Conservation (phyloP, 2,329 filamentous ascomycete species). For the Fusarium hostae region DNA sequence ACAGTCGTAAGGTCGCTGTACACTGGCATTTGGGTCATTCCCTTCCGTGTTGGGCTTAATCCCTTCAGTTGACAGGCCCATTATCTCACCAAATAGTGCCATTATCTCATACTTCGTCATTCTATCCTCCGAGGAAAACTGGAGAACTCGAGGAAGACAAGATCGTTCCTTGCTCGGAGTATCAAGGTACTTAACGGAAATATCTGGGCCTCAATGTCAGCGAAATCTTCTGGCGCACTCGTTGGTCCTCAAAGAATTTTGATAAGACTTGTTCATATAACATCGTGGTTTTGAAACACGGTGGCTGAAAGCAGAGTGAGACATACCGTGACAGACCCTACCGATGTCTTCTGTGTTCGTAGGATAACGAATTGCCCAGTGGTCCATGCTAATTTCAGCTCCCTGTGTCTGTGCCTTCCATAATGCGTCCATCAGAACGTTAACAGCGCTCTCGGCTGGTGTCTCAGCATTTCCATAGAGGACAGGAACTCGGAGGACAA, state of each 20-base stretch:
- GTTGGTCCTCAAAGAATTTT: not conserved
- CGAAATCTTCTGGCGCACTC: not conserved
- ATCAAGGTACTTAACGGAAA: slow-evolving; percentile 75
- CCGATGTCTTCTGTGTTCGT: slow-evolving; percentile 91
- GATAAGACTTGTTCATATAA: not conserved
- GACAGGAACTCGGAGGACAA: slow-evolving; percentile 84
- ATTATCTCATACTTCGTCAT: slow-evolving; percentile 94
- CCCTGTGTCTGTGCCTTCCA: slow-evolving; percentile 76
- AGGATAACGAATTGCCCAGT: slow-evolving; percentile 86
- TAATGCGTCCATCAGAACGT: slow-evolving; percentile 80
- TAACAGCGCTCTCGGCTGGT: slow-evolving; percentile 82
- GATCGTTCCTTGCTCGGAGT: slow-evolving; percentile 56
- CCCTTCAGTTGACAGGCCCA: slow-evolving; percentile 75
- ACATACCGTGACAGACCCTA: slow-evolving; percentile 75
- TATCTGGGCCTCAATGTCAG: slow-evolving; percentile 59
- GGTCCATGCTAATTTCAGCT: slow-evolving; percentile 79
- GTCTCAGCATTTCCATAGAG: slow-evolving; percentile 81
- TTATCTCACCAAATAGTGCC: slow-evolving; percentile 78
- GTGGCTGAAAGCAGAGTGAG: slow-evolving; percentile 20
- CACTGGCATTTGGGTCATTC: slow-evolving; percentile 75
- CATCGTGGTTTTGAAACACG: slow-evolving; percentile 11
- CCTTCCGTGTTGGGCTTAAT: slow-evolving; percentile 77
- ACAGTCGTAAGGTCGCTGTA: slow-evolving; percentile 87
- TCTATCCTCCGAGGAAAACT: slow-evolving; percentile 87
- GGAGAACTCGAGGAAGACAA: slow-evolving; percentile 75